A percentile compares a stretch with the other conserved stretches of the same genome.
Conservation (phyloP, 2,329 filamentous ascomycete species). For the Furcasterigmium furcatum region DNA sequence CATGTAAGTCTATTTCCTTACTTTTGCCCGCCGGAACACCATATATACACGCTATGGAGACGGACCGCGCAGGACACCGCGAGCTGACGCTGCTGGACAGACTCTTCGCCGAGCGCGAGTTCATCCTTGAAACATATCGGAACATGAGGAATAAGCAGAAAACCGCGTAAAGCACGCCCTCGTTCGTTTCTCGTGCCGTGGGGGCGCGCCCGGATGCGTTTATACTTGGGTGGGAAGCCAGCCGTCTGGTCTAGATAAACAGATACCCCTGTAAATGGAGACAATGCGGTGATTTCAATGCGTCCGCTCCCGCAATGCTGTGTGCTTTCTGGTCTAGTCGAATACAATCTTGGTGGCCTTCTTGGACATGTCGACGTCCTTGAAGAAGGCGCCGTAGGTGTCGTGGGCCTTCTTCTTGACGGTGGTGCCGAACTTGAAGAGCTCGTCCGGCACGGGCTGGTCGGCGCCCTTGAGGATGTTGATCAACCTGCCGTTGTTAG, state of each 20-base stretch:
- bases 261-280: no score
- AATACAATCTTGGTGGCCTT: slow-evolving; percentile 91
- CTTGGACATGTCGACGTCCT: slow-evolving; percentile 80
- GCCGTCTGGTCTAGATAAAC: no score
- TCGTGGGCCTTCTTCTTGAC: slow-evolving; percentile 99
- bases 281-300: no score
- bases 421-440: slow-evolving; percentile 94
- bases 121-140: slow-evolving; percentile 37
- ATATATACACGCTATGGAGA: neutral
- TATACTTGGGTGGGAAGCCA: no score
- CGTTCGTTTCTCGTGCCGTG: no score
- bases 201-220: no score
- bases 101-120: slow-evolving; percentile 49
- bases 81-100: slow-evolving; percentile 28
- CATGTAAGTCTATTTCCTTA: slow-evolving; percentile 52
- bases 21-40: slow-evolving; percentile 5
- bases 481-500: slow-evolving; percentile 60
- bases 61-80: no score
- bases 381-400: slow-evolving; percentile 93
- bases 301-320: slow-evolving; percentile 20
- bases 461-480: slow-evolving; percentile 94
- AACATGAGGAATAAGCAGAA: slow-evolving; percentile 8
- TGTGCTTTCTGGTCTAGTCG: slow-evolving; percentile 44
- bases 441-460: slow-evolving; percentile 82
- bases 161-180: slow-evolving; percentile 11